Evolutionary conservation across 805 yeast species (phyloP).

Genomic region (Saturnispora diversa): DNA sequence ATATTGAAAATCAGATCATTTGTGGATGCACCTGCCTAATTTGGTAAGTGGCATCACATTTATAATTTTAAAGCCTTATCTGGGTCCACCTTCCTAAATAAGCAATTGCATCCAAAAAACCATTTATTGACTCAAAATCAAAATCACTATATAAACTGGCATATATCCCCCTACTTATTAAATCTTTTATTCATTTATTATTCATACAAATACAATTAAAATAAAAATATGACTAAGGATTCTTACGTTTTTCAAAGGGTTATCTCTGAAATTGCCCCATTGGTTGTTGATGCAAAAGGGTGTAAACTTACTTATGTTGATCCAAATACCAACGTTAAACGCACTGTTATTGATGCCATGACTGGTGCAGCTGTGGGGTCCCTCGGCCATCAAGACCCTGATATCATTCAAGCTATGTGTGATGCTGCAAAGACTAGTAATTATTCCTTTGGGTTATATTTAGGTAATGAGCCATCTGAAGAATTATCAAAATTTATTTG

Average conservation of each 20-base stretch:
- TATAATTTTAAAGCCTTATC: background rate
- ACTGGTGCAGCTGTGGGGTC: constrained; percentile 52
- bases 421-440: constrained; percentile 31
- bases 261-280: constrained; percentile 19
- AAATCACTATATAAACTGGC: background rate
- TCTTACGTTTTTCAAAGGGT: constrained; percentile 20
- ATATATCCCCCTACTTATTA: background rate
- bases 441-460: constrained; percentile 30
- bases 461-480: constrained; percentile 36
- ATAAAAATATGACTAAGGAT: constrained; percentile 11
- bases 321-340: constrained; percentile 32
- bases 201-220: background rate
- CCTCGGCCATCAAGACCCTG: constrained; percentile 37
- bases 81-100: constrained; percentile 8
- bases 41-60: background rate
- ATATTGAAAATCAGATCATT: background rate
- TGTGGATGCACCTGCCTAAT: constrained; percentile 8
- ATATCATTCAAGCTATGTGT: constrained; percentile 33
- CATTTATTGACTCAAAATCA: background rate
- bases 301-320: constrained; percentile 27
- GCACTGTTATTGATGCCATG: constrained; percentile 34
- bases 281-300: constrained; percentile 19
- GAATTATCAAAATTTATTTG: constrained; percentile 38
- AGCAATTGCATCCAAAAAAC: background rate
- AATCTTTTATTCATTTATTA: background rate